Base-by-base conservation (phyloP, 257 asterid genomes). In the Plantago major region DNA sequence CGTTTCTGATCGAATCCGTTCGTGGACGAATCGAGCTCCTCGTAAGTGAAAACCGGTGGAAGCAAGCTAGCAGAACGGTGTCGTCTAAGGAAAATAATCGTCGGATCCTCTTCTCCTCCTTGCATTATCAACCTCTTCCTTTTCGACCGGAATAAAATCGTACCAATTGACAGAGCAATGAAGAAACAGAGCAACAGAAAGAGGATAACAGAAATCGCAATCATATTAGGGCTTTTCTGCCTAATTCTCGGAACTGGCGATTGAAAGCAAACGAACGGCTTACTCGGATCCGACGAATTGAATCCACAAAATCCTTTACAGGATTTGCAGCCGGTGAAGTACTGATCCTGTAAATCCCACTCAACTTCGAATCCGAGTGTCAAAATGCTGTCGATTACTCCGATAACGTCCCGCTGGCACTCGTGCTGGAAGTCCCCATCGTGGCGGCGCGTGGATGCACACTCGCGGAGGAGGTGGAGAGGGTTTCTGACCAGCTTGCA, bases 11-110 rank as follows among this genome's bases (percentile, higher is more conserved):
- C 99, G 75, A 92, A 92, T 15, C 71, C 79, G 46, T 82, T 82
- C 10, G 99, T 89, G 26, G 99, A 83, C 16, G 71, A n/a, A 5
- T 74, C 85, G 42, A 92, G 96, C 75, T 89, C 99, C 45, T 92
- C 99, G 69, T 84, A 92, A 69, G 86, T 73, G 78, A 89, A 92
- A 1, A 81, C 89, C 7, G 96, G 97, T 55, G 99, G 99, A 3
- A 92, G 95, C n/a, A 81, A 86, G 57, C 81, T 80, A 53, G 93
- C 81, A 5, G 89, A 81, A 42, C 97, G 84, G 71, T 88, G 95
- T 55, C 95, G 82, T 58, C 92, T 79, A 71, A 92, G 95, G 82
- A 79, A 92, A 42, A 86, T 65, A 11, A 64, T 55, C 42, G 95
- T 85, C 19, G 95, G 99, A 48, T 92, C 99, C 63, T 89, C 97